A percentile compares a stretch with the other conserved stretches of the same genome.
Conservation (phyloP, 2,329 filamentous ascomycete genomes). For the Fusarium mundagurra region DNA sequence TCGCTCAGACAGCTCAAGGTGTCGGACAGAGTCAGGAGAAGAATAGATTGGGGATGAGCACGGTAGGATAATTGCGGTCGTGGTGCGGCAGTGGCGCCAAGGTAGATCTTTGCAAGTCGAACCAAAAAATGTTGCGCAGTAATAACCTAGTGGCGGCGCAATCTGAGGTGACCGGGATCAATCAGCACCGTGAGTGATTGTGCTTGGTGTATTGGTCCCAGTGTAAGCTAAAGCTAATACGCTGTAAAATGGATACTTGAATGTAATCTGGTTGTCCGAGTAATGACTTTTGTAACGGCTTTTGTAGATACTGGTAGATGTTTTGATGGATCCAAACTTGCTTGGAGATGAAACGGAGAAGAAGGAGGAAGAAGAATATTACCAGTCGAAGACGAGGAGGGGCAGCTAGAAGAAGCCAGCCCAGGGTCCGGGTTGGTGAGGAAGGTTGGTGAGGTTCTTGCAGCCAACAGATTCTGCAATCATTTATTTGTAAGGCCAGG, state of each 20-base stretch:
- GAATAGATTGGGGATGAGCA: background rate
- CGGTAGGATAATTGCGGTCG: conserved; percentile 13
- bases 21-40: background rate
- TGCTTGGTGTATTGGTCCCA: conserved; percentile 15
- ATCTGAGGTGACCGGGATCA: conserved; percentile 19
- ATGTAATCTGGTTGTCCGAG: conserved; percentile 21
- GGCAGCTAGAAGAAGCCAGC: conserved; percentile 8
- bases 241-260: conserved; percentile 4
- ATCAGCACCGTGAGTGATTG: conserved; percentile 5
- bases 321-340: background rate
- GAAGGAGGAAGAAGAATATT: background rate
- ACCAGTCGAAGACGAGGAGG: conserved; percentile 16
- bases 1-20: background rate
- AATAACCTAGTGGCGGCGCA: conserved; percentile 25
- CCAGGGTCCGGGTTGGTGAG: conserved; percentile 28
- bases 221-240: conserved; percentile 16
- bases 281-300: conserved; percentile 18
- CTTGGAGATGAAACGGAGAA: conserved; percentile 6
- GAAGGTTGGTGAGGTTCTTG: conserved; percentile 18
- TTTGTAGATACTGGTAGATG: background rate
- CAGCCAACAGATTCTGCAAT: conserved; percentile 28
- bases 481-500: conserved; percentile 1
- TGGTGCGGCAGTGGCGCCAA: conserved; percentile 28
- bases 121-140: conserved; percentile 37
- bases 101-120: conserved; percentile 32